Evolutionary conservation across 176 grass and related monocot genomes (phyloP).

Genomic region (Puccinellia tenuiflora): DNA sequence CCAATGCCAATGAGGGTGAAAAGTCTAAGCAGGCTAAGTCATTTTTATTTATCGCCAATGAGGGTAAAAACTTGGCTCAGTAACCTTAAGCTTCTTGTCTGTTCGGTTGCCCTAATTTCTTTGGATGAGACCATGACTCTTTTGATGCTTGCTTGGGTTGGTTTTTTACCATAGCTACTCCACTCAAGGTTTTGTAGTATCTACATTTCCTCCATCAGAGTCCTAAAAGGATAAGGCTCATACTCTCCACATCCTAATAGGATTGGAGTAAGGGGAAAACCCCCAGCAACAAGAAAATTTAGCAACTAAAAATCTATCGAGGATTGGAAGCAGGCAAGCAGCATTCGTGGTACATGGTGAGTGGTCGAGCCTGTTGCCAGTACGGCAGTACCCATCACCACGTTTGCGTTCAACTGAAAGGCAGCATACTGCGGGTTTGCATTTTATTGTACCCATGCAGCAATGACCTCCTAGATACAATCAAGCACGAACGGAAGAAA

Average conservation of each 20-base stretch:
- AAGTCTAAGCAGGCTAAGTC: background rate
- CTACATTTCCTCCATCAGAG: background rate
- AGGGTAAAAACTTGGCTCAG: background rate
- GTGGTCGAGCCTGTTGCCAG: background rate
- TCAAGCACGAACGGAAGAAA: too few relatives aligned
- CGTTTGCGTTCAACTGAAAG: background rate
- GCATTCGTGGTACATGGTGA: background rate
- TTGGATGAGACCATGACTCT: background rate
- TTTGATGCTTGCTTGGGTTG: background rate
- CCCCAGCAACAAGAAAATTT: background rate
- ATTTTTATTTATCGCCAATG: background rate
- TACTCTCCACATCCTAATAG: background rate
- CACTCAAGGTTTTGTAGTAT: background rate
- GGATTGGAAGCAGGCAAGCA: background rate
- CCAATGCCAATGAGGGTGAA: background rate
- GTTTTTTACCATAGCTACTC: background rate
- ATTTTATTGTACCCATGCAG: background rate
- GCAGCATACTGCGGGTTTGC: background rate
- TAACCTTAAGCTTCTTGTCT: background rate
- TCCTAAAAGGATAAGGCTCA: background rate
- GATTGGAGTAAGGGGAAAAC: too few relatives aligned
- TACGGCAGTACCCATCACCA: background rate
- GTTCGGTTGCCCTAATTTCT: background rate
- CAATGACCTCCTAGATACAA: background rate
- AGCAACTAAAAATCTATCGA: background rate